Percentiles rank a stretch among this genome's conserved stretches.
phyloP scores from a whole-genome alignment of 1,139 yeast genomes.

The Waltiozyma sp. region DNA sequence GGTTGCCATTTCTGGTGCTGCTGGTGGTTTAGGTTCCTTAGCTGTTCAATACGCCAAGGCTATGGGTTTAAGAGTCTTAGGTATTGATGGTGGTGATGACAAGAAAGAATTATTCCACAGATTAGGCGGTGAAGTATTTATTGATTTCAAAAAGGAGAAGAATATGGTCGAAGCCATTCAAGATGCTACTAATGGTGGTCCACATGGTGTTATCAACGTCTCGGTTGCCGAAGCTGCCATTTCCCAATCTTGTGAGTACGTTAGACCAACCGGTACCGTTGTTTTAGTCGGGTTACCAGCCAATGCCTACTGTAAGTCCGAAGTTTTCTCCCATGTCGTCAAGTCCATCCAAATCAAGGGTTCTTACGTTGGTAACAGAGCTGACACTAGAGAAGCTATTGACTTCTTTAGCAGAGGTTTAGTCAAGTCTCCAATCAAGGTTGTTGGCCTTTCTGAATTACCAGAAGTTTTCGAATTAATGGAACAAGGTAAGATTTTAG shows the following conservation, averaged over 20 bases:
- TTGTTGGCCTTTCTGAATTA: slow-evolving; percentile 57
- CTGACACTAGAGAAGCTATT: slow-evolving; percentile 66
- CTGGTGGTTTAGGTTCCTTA: slow-evolving; percentile 68
- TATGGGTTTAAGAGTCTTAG: slow-evolving; percentile 61
- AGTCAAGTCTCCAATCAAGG: slow-evolving; percentile 57
- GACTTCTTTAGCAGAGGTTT: slow-evolving; percentile 65
- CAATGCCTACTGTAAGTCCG: slow-evolving; percentile 51
- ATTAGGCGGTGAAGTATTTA: slow-evolving; percentile 57
- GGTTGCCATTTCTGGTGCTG: slow-evolving; percentile 74
- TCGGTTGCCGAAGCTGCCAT: slow-evolving; percentile 63
- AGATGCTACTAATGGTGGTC: slow-evolving; percentile 57
- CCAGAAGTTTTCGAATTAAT: slow-evolving; percentile 52
- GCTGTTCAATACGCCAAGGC: slow-evolving; percentile 69
- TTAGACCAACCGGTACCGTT: slow-evolving; percentile 59
- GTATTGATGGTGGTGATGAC: slow-evolving; percentile 66
- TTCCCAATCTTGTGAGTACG: slow-evolving; percentile 50
- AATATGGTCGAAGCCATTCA: slow-evolving; percentile 46
- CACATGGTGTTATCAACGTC: slow-evolving; percentile 67
- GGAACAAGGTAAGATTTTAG: slow-evolving; percentile 63
- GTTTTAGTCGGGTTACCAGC: slow-evolving; percentile 72
- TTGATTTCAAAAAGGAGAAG: slow-evolving; percentile 51
- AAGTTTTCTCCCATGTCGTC: slow-evolving; percentile 56
- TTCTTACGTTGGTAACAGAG: slow-evolving; percentile 74
- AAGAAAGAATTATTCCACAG: slow-evolving; percentile 45
- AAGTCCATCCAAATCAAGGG: slow-evolving; percentile 56